phyloP scores from a whole-genome alignment of 805 yeast genomes.

The Myxozyma mucilagina region DNA sequence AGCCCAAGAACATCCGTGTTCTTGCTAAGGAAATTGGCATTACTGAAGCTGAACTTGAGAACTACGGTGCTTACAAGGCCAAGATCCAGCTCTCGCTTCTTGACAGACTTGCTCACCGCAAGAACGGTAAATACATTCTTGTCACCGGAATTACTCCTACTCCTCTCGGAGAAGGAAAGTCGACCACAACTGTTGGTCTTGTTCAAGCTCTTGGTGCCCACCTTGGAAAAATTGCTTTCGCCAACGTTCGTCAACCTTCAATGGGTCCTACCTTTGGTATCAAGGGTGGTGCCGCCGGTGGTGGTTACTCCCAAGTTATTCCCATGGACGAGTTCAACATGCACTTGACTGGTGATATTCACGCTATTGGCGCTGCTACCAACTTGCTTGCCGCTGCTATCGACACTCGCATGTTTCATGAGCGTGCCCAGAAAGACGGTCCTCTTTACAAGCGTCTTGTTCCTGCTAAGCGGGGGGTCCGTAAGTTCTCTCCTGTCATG shows the following conservation, averaged over 20 bases:
- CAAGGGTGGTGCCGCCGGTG: slow-evolving; percentile 99
- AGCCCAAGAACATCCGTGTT: slow-evolving; percentile 74
- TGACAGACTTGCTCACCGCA: slow-evolving; percentile 62
- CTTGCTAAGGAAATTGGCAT: slow-evolving; percentile 85
- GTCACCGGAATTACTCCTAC: slow-evolving; percentile 99
- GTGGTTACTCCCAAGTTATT: slow-evolving; percentile 95
- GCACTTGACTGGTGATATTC: slow-evolving; percentile 97
- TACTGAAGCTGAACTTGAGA: slow-evolving; percentile 74
- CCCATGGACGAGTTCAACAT: slow-evolving; percentile 99
- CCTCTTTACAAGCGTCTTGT: slow-evolving; percentile 83
- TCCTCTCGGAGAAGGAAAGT: slow-evolving; percentile 96
- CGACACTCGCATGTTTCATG: slow-evolving; percentile 97
- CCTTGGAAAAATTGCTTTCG: slow-evolving; percentile 76
- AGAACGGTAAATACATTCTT: slow-evolving; percentile 81
- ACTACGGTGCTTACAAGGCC: slow-evolving; percentile 86
- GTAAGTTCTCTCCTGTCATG: slow-evolving; percentile 80
- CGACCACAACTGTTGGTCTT: slow-evolving; percentile 92
- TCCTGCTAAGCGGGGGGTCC: slow-evolving; percentile 77
- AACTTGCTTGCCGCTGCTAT: slow-evolving; percentile 94
- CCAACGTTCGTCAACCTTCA: slow-evolving; percentile 95
- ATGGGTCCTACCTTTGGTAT: slow-evolving; percentile 99
- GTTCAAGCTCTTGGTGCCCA: slow-evolving; percentile 97
- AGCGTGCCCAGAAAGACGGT: slow-evolving; percentile 75
- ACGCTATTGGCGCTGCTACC: slow-evolving; percentile 92
- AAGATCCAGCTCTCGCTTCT: slow-evolving; percentile 72